Conservation (phyloP, 108 stramenopile species). For the Mayamaea pseudoterrestris region DNA sequence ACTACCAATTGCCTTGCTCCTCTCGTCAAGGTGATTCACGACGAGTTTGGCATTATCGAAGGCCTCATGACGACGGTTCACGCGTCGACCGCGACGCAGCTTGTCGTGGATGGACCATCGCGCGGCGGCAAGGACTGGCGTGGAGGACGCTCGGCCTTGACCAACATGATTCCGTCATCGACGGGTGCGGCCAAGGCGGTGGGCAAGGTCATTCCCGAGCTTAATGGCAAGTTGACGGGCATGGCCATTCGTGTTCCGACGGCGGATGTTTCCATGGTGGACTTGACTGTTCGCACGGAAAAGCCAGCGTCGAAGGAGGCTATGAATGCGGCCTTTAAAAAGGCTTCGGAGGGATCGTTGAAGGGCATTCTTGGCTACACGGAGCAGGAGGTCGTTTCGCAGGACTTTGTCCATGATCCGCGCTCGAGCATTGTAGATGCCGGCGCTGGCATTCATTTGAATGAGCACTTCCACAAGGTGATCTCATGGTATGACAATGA, state of each 20-base stretch:
- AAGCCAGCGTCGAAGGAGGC: constrained; percentile 84
- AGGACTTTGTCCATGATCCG: constrained; percentile 87
- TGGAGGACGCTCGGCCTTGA: constrained; percentile 58
- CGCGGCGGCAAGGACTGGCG: constrained; percentile 87
- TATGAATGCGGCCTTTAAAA: constrained; percentile 87
- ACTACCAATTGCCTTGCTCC: constrained; percentile 99
- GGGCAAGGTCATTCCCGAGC: constrained; percentile 81
- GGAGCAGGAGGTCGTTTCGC: constrained; percentile 81
- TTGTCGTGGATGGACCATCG: constrained; percentile 93
- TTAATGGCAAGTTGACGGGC: constrained; percentile 77
- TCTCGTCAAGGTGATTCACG: constrained; percentile 94
- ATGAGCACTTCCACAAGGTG: constrained; percentile 95
- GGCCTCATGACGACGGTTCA: constrained; percentile 99
- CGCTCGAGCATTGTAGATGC: constrained; percentile 87
- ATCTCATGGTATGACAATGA: constrained; percentile 94
- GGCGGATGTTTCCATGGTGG: constrained; percentile 93
- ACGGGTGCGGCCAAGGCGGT: constrained; percentile 95
- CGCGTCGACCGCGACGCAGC: constrained; percentile 94
- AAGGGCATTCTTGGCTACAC: constrained; percentile 94
- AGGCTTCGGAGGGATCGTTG: constrained; percentile 82
- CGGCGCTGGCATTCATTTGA: constrained; percentile 84
- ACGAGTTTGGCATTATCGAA: constrained; percentile 91
- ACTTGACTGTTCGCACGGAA: constrained; percentile 83
- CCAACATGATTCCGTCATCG: constrained; percentile 86
- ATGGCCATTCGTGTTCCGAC: constrained; percentile 92